Evolutionary conservation across 2,329 filamentous ascomycete genomes (phyloP).

Genomic region (Xylariaceae sp.): DNA sequence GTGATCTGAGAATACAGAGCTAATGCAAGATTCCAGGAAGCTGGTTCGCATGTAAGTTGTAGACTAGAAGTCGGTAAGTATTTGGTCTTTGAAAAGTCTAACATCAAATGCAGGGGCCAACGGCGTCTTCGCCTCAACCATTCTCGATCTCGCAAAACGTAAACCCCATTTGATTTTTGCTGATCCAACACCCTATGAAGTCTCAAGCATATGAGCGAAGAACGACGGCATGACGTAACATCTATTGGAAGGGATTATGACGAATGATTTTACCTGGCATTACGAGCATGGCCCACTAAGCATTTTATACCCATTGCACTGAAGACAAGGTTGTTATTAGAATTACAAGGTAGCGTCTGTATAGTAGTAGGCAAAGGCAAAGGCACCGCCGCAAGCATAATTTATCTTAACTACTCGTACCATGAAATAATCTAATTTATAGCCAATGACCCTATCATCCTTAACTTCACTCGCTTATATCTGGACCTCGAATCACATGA

Average conservation of each 20-base stretch:
- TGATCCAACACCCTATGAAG: slow-evolving; percentile 64
- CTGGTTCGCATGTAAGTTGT: slow-evolving; percentile 80
- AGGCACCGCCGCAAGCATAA: too few species aligned
- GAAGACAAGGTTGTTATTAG: background rate
- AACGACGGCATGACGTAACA: background rate
- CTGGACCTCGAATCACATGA: too few species aligned
- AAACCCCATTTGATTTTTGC: slow-evolving; percentile 90
- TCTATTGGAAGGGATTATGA: background rate
- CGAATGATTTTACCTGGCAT: background rate
- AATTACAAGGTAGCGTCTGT: too few species aligned
- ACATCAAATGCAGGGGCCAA: slow-evolving; percentile 71
- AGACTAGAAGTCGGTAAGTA: background rate
- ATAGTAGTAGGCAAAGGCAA: too few species aligned
- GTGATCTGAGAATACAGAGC: slow-evolving; percentile 2
- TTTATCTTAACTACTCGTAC: too few species aligned
- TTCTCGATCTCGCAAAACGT: slow-evolving; percentile 84
- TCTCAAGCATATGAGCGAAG: slow-evolving; percentile 31
- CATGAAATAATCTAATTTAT: too few species aligned
- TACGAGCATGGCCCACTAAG: background rate
- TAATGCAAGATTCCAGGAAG: slow-evolving; percentile 56
- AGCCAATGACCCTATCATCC: too few species aligned
- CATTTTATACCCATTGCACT: background rate
- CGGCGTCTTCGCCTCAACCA: slow-evolving; percentile 90
- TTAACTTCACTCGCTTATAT: background rate
- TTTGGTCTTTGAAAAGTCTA: slow-evolving; percentile 18